phyloP scores from a whole-genome alignment of 306 rosid genomes.

The Vigna mungo region DNA sequence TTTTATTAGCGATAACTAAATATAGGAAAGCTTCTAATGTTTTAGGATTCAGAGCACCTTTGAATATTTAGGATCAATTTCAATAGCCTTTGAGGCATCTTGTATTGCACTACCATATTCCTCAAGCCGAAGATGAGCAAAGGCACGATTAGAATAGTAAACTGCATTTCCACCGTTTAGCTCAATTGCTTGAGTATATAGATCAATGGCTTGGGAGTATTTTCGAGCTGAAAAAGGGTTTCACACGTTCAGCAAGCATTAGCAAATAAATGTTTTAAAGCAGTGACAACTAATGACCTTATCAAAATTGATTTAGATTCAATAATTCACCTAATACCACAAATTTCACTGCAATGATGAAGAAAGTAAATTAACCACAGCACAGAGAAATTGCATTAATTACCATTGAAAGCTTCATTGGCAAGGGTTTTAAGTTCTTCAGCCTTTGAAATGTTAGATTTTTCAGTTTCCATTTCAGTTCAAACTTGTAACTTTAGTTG shows the following conservation, averaged over 20 bases:
- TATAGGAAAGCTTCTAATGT: conserved; percentile 23
- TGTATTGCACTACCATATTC: conserved; percentile 96
- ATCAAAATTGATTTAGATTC: conserved; percentile 20
- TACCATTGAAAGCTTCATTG: conserved; percentile 87
- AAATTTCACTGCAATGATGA: conserved; percentile 18
- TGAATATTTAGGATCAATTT: conserved; percentile 89
- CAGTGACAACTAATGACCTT: background rate
- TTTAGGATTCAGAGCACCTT: conserved; percentile 62
- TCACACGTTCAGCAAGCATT: conserved; percentile 45
- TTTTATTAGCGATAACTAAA: conserved; percentile 28
- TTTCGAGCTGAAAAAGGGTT: conserved; percentile 76
- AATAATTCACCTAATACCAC: conserved; percentile 16
- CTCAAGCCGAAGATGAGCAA: conserved; percentile 94
- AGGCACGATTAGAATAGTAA: conserved; percentile 92
- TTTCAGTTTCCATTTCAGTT: conserved; percentile 66
- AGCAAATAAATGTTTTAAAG: conserved; percentile 13
- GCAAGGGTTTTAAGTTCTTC: conserved; percentile 86
- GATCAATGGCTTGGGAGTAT: conserved; percentile 81
- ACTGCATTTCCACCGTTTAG: conserved; percentile 78
- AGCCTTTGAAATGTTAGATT: conserved; percentile 61
- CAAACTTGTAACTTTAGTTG: conserved; percentile 46
- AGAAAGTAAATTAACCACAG: conserved; percentile 24
- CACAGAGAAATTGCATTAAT: conserved; percentile 23
- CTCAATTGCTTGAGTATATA: conserved; percentile 89
- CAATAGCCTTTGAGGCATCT: conserved; percentile 92